Evolutionary conservation across 2,329 filamentous ascomycete species (phyloP), one percentile per base, ranked within the genome.

Genomic region (Fusarium sp.): DNA sequence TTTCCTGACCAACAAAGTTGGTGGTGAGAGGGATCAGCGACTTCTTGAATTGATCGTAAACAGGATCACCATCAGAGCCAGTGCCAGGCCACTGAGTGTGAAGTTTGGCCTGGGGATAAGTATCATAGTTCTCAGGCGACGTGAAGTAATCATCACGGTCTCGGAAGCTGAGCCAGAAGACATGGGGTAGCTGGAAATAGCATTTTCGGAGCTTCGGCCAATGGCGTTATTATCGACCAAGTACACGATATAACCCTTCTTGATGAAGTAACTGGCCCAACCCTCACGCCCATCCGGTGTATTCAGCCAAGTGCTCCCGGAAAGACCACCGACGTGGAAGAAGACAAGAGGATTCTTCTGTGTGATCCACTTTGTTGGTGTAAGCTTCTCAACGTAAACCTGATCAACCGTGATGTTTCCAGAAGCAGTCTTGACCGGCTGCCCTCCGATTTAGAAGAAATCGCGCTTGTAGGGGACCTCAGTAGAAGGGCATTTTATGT

Each of bases 21-120:
- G 44, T 53, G 5, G 67, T 68, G 9, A 65, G 64, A 4, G 67
- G 64, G 6, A 71, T 70, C 13, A 69, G 34, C 7, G 67, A 66
- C 30, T 71, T 69, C 30, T 67, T 56, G 37, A 72, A 71, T 3
- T 63, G 65, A 8, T 71, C 59, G 28, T 62, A 71, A 15, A 61
- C 13, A 2, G 37, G 12, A 30, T 72, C 70, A 1, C 62, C 68
- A 6, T 67, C 45, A 8, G 53, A 42, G 15, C 69, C 60, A 0
- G 55, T 67, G 2, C 68, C 68, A 4, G 70, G 68, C 68, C 70
- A 71, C 5, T 71, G 70, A 0, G 65, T 65, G 40, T 71, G 68
- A 1, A 67, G 44, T 16, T 69, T 62, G 0, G 57, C 69, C 8
- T 71, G 68, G 2, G 68, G 60, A 28, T 66, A 70, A 3, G 50